Evolutionary conservation across 768 basidiomycete genomes (phyloP).

Genomic region (Rhodocollybia butyracea): DNA sequence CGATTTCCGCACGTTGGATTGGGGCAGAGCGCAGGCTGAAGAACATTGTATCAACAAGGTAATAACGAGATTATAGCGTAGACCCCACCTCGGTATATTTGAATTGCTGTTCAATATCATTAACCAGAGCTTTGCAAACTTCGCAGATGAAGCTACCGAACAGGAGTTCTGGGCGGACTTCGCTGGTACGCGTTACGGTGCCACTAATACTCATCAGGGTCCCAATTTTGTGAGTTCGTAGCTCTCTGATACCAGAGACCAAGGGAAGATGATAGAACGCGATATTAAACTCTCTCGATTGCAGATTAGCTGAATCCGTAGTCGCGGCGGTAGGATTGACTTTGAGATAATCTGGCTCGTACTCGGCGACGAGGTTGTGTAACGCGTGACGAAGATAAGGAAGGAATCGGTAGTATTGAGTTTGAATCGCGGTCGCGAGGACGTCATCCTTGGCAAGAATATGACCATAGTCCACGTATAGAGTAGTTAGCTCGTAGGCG

Average conservation of each 20-base stretch:
- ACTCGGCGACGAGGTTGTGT: conserved; percentile 83
- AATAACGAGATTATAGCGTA: not conserved
- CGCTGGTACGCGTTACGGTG: conserved; percentile 95
- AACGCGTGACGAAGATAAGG: conserved; percentile 92
- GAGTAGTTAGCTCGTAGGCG: conserved; percentile 89
- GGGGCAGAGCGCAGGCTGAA: conserved; percentile 87
- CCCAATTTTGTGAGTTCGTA: conserved; percentile 92
- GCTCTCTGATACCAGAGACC: conserved; percentile 90
- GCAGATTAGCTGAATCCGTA: conserved; percentile 82
- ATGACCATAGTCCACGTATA: conserved; percentile 95
- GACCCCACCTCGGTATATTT: conserved; percentile 90
- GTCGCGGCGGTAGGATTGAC: conserved; percentile 88
- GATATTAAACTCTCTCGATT: conserved; percentile 90
- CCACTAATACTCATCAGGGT: conserved; percentile 94
- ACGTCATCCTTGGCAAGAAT: conserved; percentile 88
- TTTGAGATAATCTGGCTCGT: conserved; percentile 93
- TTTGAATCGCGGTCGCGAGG: conserved; percentile 89
- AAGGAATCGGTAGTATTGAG: conserved; percentile 95
- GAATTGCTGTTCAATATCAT: conserved; percentile 98
- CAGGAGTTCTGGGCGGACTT: conserved; percentile 93
- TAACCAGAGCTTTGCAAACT: conserved; percentile 79
- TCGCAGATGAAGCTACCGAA: conserved; percentile 94
- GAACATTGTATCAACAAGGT: not conserved
- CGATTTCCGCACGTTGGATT: conserved; percentile 94
- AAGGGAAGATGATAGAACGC: conserved; percentile 95